Evolutionary conservation across 2,329 filamentous ascomycete genomes (phyloP).

Genomic region (Chalara sp.): DNA sequence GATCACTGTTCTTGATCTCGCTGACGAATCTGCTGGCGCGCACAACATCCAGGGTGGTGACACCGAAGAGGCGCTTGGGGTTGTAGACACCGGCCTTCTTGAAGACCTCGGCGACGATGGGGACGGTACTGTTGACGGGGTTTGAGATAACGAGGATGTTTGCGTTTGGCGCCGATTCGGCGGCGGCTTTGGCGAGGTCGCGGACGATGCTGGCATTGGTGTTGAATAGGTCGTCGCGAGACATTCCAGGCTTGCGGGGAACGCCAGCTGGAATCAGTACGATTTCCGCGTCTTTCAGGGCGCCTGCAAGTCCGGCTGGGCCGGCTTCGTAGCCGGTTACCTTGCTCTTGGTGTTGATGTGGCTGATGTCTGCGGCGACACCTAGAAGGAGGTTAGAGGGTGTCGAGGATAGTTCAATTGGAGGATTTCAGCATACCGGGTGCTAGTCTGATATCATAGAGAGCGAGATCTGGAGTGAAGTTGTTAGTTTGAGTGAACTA

Average conservation of each 20-base stretch:
- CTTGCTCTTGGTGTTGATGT: constrained; percentile 98
- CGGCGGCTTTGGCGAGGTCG: constrained; percentile 92
- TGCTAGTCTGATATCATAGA: constrained; percentile 94
- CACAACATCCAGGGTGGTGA: constrained; percentile 98
- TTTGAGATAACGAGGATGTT: constrained; percentile 98
- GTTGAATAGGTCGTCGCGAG: constrained; percentile 99
- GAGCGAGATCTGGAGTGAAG: constrained; percentile 63
- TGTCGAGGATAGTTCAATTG: constrained; percentile 5
- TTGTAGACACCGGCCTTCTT: constrained; percentile 95
- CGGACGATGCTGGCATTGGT: constrained; percentile 99
- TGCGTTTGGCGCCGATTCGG: constrained; percentile 81
- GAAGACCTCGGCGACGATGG: constrained; percentile 95
- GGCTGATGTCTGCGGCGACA: constrained; percentile 95
- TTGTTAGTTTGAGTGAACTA: not conserved
- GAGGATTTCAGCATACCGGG: constrained; percentile 59
- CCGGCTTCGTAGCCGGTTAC: constrained; percentile 85
- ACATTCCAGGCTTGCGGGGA: constrained; percentile 94
- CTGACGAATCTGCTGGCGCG: constrained; percentile 97
- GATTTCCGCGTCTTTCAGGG: constrained; percentile 83
- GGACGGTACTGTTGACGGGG: constrained; percentile 99
- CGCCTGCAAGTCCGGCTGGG: constrained; percentile 65
- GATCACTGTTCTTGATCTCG: constrained; percentile 38
- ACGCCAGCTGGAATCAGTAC: constrained; percentile 98
- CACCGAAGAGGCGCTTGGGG: constrained; percentile 98
- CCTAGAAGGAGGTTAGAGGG: constrained; percentile 42